A percentile compares a stretch with the other conserved stretches of the same genome.
Conservation (phyloP, 202 grass and related monocot genomes). For the Setaria italica region DNA sequence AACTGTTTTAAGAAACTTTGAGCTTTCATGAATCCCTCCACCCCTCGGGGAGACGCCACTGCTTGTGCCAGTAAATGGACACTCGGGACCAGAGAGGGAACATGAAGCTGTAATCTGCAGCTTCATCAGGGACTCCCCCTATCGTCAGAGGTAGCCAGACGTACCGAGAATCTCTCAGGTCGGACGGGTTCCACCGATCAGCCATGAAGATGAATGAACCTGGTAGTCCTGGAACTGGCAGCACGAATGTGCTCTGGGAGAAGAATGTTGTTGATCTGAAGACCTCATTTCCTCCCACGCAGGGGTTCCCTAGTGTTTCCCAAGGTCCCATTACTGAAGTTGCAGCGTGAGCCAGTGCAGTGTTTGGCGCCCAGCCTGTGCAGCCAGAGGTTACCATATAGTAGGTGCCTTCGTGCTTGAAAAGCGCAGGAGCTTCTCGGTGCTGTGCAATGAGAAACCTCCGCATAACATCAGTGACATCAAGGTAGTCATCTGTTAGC, state of each 20-base stretch:
- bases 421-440: constrained; percentile 84
- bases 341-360: constrained; percentile 76
- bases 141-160: constrained; percentile 87
- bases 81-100: constrained; percentile 88
- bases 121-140: constrained; percentile 75
- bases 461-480: constrained; percentile 60
- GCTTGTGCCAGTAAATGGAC: constrained; percentile 91
- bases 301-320: constrained; percentile 89
- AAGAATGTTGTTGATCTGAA: constrained; percentile 90
- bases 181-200: constrained; percentile 86
- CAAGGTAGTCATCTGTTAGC: constrained; percentile 84
- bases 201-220: constrained; percentile 98
- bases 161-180: constrained; percentile 84
- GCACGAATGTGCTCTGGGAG: constrained; percentile 87
- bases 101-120: constrained; percentile 87
- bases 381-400: constrained; percentile 98
- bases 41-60: constrained; percentile 74
- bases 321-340: constrained; percentile 87
- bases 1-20: constrained; percentile 33
- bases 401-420: constrained; percentile 86
- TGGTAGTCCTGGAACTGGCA: constrained; percentile 69
- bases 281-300: constrained; percentile 78
- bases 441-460: constrained; percentile 73
- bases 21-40: constrained; percentile 71
- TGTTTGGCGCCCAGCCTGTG: constrained; percentile 91